A percentile compares a stretch with the other conserved stretches of the same genome.
These are phyloP conservation scores for Phialophora expanda DNA, from an alignment of 2,329 filamentous ascomycete genomes.

Conservation along the genomic window DNA sequence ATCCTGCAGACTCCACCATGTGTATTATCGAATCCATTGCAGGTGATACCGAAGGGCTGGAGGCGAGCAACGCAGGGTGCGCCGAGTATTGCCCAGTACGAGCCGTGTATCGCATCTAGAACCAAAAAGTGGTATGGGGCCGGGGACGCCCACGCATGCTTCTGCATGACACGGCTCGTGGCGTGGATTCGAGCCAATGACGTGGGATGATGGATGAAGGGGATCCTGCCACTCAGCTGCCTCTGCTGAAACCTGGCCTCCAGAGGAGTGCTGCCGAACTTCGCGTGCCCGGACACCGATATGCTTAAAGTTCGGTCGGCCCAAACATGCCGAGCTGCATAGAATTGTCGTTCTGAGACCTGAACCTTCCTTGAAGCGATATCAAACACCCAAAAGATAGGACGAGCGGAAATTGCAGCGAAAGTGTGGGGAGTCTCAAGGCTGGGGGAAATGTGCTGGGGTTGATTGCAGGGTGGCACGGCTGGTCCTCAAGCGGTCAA, in stretches of 20 bases:
- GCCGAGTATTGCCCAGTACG: constrained; percentile 12
- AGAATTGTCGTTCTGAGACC: not conserved
- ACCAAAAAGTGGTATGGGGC: constrained; percentile 19
- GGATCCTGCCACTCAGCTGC: constrained; percentile 15
- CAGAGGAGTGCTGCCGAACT: constrained; percentile 7
- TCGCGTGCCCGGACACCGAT: constrained; percentile 8
- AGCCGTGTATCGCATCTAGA: constrained; percentile 26
- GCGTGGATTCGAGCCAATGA: constrained; percentile 16
- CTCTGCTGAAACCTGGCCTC: constrained; percentile 1
- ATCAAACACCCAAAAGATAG: not conserved
- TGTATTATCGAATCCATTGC: constrained; percentile 4
- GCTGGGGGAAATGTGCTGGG: not conserved
- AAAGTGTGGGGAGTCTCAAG: not conserved
- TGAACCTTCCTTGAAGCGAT: not conserved
- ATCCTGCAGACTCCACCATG: constrained; percentile 10
- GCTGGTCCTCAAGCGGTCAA: not conserved
- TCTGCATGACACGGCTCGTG: constrained; percentile 5
- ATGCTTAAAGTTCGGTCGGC: constrained; percentile 9
- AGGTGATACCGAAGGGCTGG: constrained; percentile 19
- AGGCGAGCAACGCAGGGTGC: constrained; percentile 14
- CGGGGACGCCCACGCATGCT: constrained; percentile 2
- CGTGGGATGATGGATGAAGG: constrained; percentile 2
- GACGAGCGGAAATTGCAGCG: not conserved
- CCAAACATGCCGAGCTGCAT: constrained; percentile 8
- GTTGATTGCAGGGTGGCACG: not conserved